Percentiles rank a stretch among this genome's conserved stretches.
These are phyloP conservation scores for Aurinia saxatilis DNA, from an alignment of 345 rosid genomes.

Conservation along the genomic window DNA sequence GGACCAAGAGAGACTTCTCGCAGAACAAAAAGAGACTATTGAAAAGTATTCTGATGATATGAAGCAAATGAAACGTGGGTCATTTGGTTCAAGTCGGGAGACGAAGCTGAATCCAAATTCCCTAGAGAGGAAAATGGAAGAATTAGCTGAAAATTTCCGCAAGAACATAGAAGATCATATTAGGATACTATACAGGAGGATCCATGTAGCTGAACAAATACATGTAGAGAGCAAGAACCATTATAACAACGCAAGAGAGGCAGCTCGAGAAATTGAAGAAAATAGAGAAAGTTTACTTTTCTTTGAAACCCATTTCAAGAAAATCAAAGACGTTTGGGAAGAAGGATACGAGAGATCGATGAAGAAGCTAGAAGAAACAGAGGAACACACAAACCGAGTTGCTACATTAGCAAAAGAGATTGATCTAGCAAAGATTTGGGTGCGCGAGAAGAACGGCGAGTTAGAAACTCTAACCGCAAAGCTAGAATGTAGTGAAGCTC, in stretches of 20 bases:
- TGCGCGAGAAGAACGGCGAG: constrained; percentile 28
- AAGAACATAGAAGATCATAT: constrained; percentile 60
- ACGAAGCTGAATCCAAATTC: constrained; percentile 23
- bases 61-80: constrained; percentile 28
- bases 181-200: constrained; percentile 51
- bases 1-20: constrained; percentile 34
- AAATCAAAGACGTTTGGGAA: constrained; percentile 23
- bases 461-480: constrained; percentile 23
- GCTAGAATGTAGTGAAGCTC: constrained; percentile 33
- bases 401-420: constrained; percentile 37
- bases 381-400: constrained; percentile 30
- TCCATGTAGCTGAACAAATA: constrained; percentile 63
- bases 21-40: constrained; percentile 34
- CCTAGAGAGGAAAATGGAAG: constrained; percentile 60
- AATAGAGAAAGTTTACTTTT: constrained; percentile 1
- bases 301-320: constrained; percentile 26
- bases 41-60: constrained; percentile 36
- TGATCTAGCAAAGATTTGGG: constrained; percentile 34
- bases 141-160: constrained; percentile 48
- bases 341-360: constrained; percentile 29
- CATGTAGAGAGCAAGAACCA: constrained; percentile 53
- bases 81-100: constrained; percentile 32
- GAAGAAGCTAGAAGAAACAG: constrained; percentile 32
- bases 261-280: constrained; percentile 26
- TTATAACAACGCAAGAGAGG: constrained; percentile 30